Evolutionary conservation across 768 basidiomycete genomes (phyloP).

Genomic region (Rhodotorula toruloides): DNA sequence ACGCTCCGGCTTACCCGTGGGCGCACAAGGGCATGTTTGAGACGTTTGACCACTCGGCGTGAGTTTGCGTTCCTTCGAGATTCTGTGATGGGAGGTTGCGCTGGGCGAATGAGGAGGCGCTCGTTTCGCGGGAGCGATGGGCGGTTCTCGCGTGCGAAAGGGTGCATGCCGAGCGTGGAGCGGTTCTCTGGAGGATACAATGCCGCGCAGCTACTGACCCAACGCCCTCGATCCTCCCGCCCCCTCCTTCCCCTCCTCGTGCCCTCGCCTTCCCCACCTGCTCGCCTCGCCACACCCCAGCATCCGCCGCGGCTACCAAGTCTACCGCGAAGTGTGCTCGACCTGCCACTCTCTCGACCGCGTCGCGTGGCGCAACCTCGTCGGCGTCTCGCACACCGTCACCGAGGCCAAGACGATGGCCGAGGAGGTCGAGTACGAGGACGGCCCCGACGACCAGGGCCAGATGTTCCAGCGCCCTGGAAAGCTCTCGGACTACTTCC

Average conservation of each 20-base stretch:
- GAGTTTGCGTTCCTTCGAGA: conserved; percentile 45
- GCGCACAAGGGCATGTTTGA: conserved; percentile 80
- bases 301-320: conserved; percentile 91
- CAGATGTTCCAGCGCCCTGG: conserved; percentile 99
- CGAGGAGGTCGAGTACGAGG: conserved; percentile 92
- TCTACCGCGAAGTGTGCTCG: conserved; percentile 98
- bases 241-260: background rate
- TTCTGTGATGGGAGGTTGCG: too few species aligned
- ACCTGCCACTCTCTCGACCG: conserved; percentile 99
- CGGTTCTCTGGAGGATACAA: background rate
- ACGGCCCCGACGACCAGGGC: conserved; percentile 88
- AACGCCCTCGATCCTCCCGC: background rate
- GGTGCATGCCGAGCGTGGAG: too few species aligned
- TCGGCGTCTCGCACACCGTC: conserved; percentile 92
- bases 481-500: conserved; percentile 96
- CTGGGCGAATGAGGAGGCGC: too few species aligned
- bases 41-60: conserved; percentile 95
- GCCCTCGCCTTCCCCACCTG: background rate
- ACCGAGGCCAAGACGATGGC: conserved; percentile 86
- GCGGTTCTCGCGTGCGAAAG: too few species aligned
- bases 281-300: conserved; percentile 49
- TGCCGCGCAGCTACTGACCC: too few species aligned
- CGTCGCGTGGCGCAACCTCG: conserved; percentile 98
- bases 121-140: too few species aligned
- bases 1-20: conserved; percentile 82